Evolutionary conservation across 2,329 filamentous ascomycete species (phyloP).

Genomic region (Fusarium sp.): DNA sequence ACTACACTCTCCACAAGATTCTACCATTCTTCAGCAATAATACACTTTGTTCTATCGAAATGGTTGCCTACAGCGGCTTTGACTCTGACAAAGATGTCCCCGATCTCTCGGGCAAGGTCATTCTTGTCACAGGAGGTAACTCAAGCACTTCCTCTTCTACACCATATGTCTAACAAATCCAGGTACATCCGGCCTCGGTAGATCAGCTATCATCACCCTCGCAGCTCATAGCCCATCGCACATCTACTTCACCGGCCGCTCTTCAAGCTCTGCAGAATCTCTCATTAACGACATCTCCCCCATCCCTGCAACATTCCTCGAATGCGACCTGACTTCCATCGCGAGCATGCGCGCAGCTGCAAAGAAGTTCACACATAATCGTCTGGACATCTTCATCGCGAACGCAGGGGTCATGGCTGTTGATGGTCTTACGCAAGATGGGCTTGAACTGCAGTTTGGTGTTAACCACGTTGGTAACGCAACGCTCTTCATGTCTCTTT

Average conservation of each 20-base stretch:
- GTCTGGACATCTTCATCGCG: constrained; percentile 56
- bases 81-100: constrained; percentile 57
- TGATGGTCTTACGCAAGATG: constrained; percentile 47
- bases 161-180: background rate
- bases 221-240: constrained; percentile 58
- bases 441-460: constrained; percentile 52
- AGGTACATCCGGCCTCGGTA: constrained; percentile 52
- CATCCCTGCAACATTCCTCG: constrained; percentile 48
- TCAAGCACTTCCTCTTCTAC: background rate
- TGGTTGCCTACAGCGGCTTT: constrained; percentile 37
- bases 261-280: constrained; percentile 55
- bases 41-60: background rate
- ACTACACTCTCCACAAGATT: background rate
- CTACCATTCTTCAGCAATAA: background rate
- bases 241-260: constrained; percentile 66
- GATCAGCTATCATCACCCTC: constrained; percentile 44
- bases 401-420: constrained; percentile 53
- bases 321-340: constrained; percentile 63
- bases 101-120: constrained; percentile 59
- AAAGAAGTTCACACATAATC: constrained; percentile 52
- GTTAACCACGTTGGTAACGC: constrained; percentile 51
- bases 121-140: constrained; percentile 63
- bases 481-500: constrained; percentile 50
- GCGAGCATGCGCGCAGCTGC: constrained; percentile 59
- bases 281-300: constrained; percentile 54